phyloP scores from a whole-genome alignment of 1,139 yeast genomes.

The Geotrichum siamense region DNA sequence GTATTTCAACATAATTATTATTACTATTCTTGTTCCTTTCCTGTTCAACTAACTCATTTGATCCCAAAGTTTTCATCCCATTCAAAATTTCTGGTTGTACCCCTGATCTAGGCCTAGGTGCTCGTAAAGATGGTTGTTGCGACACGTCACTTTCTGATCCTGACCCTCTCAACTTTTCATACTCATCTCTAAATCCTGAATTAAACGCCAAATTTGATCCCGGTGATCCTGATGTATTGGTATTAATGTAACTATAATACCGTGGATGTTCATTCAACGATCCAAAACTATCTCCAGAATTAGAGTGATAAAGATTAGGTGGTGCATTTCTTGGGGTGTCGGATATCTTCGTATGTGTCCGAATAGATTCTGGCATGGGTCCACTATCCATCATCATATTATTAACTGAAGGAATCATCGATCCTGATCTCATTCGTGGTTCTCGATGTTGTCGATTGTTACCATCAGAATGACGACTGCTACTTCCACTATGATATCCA shows the following conservation, averaged over 20 bases:
- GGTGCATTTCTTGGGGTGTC: conserved; percentile 11
- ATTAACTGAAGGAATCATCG: conserved; percentile 14
- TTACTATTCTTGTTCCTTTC: not conserved
- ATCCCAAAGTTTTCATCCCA: conserved; percentile 6
- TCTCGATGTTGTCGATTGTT: not conserved
- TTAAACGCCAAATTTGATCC: conserved; percentile 15
- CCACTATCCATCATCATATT: conserved; percentile 19
- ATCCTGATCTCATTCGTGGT: not conserved
- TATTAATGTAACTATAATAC: conserved; percentile 9
- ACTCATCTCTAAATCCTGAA: conserved; percentile 2
- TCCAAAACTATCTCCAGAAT: conserved; percentile 7
- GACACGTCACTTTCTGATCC: conserved; percentile 14
- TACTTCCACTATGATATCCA: not conserved
- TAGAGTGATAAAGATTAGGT: conserved; percentile 8
- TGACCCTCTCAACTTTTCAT: not conserved
- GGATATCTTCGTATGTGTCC: conserved; percentile 6
- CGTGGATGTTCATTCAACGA: conserved; percentile 6
- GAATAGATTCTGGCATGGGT: conserved; percentile 16
- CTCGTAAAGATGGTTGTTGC: conserved; percentile 1
- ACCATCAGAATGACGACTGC: conserved; percentile 1
- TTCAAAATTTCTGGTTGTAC: conserved; percentile 11
- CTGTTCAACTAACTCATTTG: not conserved
- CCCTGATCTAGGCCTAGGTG: conserved; percentile 15
- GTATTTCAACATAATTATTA: not conserved
- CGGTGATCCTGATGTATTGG: conserved; percentile 14